Conservation (phyloP, 106 monocot genomes). For the Phalaenopsis aphrodite region DNA sequence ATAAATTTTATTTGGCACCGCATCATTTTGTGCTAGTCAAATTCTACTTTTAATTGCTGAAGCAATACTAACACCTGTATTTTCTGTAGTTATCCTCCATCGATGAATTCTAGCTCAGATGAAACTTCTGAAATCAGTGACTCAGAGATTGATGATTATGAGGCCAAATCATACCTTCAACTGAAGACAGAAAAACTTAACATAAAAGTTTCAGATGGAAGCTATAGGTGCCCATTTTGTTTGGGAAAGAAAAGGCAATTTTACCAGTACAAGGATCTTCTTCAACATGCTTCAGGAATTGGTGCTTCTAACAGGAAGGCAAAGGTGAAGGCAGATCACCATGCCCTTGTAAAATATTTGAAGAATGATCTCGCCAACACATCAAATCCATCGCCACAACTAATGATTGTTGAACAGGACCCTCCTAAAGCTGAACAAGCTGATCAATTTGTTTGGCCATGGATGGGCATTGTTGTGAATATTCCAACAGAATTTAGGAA, state of each 20-base stretch:
- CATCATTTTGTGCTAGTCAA: background rate
- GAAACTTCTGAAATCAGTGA: constrained; percentile 41
- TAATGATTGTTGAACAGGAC: background rate
- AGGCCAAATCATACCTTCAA: constrained; percentile 17
- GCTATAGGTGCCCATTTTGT: constrained; percentile 46
- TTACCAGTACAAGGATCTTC: constrained; percentile 45
- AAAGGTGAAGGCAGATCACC: constrained; percentile 30
- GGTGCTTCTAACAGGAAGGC: constrained; percentile 30
- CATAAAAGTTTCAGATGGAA: constrained; percentile 24
- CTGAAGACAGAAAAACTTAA: constrained; percentile 26
- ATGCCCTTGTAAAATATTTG: constrained; percentile 44
- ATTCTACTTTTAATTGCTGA: background rate
- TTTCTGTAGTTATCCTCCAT: background rate
- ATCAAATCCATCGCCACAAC: background rate
- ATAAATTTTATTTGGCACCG: background rate
- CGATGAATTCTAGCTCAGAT: constrained; percentile 14
- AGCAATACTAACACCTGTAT: background rate
- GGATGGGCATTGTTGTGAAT: constrained; percentile 46
- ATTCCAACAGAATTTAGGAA: constrained; percentile 20
- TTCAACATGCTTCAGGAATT: constrained; percentile 46
- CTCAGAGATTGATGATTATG: constrained; percentile 43
- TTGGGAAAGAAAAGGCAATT: constrained; percentile 62
- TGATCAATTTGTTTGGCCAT: constrained; percentile 57
- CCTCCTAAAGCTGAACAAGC: constrained; percentile 9
- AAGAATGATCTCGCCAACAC: constrained; percentile 11